phyloP scores from a whole-genome alignment of 805 yeast species.

The Monosporozyma yasuniensis region DNA sequence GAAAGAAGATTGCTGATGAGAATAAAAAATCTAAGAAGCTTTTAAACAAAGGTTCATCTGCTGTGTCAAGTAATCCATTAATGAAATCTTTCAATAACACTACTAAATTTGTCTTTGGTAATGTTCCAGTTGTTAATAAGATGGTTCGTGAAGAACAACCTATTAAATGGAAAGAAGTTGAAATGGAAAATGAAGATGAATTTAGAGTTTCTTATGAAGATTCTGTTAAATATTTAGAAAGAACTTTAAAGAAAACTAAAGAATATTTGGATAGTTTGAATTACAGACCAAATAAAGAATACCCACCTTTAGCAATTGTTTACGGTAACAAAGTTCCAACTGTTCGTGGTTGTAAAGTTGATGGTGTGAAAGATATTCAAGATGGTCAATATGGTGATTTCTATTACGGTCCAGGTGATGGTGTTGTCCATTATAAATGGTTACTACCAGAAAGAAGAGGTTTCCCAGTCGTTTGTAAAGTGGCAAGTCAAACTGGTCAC shows the following conservation, averaged over 20 bases:
- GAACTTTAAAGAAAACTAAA: slow-evolving; percentile 53
- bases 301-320: slow-evolving; percentile 79
- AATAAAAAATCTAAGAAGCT: slow-evolving; percentile 2
- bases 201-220: slow-evolving; percentile 37
- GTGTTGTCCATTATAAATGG: slow-evolving; percentile 80
- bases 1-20: slow-evolving; percentile 11
- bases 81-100: slow-evolving; percentile 3
- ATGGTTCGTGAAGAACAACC: slow-evolving; percentile 2
- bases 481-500: slow-evolving; percentile 63
- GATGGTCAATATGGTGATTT: slow-evolving; percentile 69
- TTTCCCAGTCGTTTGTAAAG: slow-evolving; percentile 61
- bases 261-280: slow-evolving; percentile 48
- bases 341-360: slow-evolving; percentile 68
- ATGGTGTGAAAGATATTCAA: slow-evolving; percentile 50
- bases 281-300: slow-evolving; percentile 41
- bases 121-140: slow-evolving; percentile 8
- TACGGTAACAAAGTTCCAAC: slow-evolving; percentile 81
- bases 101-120: slow-evolving; percentile 7
- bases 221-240: slow-evolving; percentile 53
- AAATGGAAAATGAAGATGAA: slow-evolving; percentile 10
- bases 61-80: neutral
- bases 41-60: neutral
- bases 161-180: slow-evolving; percentile 2
- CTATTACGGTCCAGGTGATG: slow-evolving; percentile 86
- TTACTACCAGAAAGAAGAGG: slow-evolving; percentile 71